Percentiles rank a stretch among this genome's conserved stretches.
phyloP scores from a whole-genome alignment of 768 basidiomycete species.

The Psilocybe cyanescens region DNA sequence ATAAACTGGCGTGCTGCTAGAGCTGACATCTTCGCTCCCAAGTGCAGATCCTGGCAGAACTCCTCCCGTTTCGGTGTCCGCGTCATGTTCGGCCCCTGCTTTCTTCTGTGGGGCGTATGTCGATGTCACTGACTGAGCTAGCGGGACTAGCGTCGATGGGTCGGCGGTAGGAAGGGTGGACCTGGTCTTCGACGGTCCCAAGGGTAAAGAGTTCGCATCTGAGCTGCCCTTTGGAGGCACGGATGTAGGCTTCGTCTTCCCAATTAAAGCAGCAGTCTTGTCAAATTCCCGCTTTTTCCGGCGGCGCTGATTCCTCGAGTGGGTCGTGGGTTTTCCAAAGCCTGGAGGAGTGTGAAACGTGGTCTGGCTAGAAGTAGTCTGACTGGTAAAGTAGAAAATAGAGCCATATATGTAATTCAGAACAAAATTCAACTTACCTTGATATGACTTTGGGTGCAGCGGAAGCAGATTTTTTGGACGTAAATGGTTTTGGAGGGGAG shows the following conservation, averaged over 20 bases:
- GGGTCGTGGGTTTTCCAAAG: slow-evolving; percentile 59
- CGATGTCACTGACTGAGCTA: background rate
- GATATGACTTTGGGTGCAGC: background rate
- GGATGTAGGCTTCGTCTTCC: background rate
- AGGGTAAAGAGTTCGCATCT: slow-evolving; percentile 47
- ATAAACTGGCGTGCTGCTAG: slow-evolving; percentile 7
- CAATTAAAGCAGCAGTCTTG: slow-evolving; percentile 3
- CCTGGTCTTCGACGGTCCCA: slow-evolving; percentile 30
- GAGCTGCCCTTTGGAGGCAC: slow-evolving; percentile 33
- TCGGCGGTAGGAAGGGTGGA: background rate
- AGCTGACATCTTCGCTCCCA: background rate
- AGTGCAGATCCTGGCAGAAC: background rate
- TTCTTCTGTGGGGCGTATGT: background rate
- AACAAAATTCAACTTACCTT: background rate
- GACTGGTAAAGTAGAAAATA: background rate
- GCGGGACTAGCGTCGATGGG: background rate
- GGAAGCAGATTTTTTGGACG: slow-evolving; percentile 21
- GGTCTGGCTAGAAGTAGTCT: background rate
- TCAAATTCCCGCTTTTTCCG: slow-evolving; percentile 43
- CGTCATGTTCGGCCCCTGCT: too few relatives aligned
- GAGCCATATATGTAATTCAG: background rate
- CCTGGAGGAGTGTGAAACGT: slow-evolving; percentile 56
- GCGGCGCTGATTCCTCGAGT: slow-evolving; percentile 60
- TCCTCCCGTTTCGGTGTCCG: too few relatives aligned
- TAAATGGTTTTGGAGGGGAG: slow-evolving; percentile 26